Base-by-base conservation (phyloP, 225 moss, liverwort and hornwort species). In the Sphagnum tenellum region DNA sequence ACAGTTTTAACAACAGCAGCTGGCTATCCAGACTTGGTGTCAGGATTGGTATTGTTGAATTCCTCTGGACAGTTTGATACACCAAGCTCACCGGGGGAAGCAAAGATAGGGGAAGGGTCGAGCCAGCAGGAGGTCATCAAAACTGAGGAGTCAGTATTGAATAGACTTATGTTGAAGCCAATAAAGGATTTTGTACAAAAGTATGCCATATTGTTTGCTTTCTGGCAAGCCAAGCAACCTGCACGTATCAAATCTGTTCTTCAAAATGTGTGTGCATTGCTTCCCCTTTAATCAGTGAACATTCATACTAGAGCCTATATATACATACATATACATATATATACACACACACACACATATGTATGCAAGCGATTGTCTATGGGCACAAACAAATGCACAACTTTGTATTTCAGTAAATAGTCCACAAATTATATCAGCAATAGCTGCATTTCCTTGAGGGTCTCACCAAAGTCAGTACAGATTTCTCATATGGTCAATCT, bases 221-320 rank as follows among this genome's bases (percentile, higher is more conserved):
- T 98, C 56, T 98, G 96, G 96, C 96, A 98, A 86, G 92, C 96
- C 46, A 98, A 81, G 68, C 85, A 90, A 64, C 96, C 96, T 8
- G 81, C 87, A 2, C 81, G 92, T 14, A 75, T 98, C 47, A 81
- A 80, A 73, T 98, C 96, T 9, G 87, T 98, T 46, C 81, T 98
- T 44, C 74, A 76, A 67, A 89, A 87, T 61, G 96, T 93, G 61
- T 77, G 85, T 63, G 2, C 11, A 61, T 44, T 5, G 4, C 7
- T 59, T 5, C 46, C n/a, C 2, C 59, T 7, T 44, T 59, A 48
- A 9, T 11, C n/a, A 3, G 8, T 53, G 50, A 14, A 8, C 4
- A 13, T 5, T 12, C 56, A 44, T n/a, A 44, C 9, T 3, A 45
- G 47, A 62, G 10, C n/a, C 44, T 6, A 62, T 11, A 29, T 9